phyloP scores from a whole-genome alignment of 1,284 basidiomycete genomes.

The Salmacisia buchloeana region DNA sequence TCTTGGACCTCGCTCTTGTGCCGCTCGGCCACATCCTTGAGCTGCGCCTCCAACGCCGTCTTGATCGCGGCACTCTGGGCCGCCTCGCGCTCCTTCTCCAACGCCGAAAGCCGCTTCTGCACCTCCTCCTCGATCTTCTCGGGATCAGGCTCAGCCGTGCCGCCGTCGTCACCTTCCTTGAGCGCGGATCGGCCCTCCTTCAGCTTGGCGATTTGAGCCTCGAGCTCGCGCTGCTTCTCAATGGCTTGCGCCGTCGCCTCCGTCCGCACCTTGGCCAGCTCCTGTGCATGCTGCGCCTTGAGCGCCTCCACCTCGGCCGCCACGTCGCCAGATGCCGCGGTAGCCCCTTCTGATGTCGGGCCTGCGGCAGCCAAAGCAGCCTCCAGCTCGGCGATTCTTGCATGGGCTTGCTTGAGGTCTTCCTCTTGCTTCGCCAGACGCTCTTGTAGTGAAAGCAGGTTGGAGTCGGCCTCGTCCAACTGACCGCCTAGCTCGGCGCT shows the following conservation, averaged over 20 bases:
- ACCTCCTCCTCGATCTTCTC: constrained; percentile 24
- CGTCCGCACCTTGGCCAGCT: constrained; percentile 18
- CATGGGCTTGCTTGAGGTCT: constrained; percentile 9
- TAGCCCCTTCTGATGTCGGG: too few relatives aligned
- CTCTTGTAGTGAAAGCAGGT: constrained; percentile 8
- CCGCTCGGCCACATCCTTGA: constrained; percentile 35
- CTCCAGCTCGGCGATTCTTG: constrained; percentile 39
- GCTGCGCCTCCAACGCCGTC: constrained; percentile 35
- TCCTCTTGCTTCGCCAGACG: constrained; percentile 11
- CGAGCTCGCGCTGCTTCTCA: constrained; percentile 6
- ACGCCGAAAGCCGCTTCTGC: constrained; percentile 23
- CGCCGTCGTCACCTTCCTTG: not conserved
- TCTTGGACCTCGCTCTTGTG: constrained; percentile 37
- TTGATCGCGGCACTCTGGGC: constrained; percentile 25
- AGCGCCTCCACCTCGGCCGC: constrained; percentile 20
- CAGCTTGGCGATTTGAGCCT: constrained; percentile 6
- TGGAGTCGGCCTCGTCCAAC: not conserved
- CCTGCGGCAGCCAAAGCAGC: constrained; percentile 25
- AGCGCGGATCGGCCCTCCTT: not conserved
- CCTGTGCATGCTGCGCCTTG: constrained; percentile 24
- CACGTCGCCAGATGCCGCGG: not conserved
- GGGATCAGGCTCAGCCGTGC: not conserved
- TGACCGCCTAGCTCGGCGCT: not conserved
- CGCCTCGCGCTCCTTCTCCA: constrained; percentile 27
- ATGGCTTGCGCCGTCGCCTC: constrained; percentile 10